Evolutionary conservation across 371 early-diverging fungal species (phyloP).

Genomic region (Umbelopsis sp.): DNA sequence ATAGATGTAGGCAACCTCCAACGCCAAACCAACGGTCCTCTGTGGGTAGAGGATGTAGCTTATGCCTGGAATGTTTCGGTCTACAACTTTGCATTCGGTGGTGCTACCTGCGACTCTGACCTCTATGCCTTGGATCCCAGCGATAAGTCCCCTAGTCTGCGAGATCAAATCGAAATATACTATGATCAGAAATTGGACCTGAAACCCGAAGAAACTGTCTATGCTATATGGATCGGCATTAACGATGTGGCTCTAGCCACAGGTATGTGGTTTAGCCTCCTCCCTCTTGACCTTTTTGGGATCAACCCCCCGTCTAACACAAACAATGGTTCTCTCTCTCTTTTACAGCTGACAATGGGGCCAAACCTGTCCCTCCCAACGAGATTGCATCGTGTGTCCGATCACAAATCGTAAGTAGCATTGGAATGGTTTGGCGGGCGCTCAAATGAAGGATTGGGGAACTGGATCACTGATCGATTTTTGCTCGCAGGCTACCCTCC

Average conservation of each 20-base stretch:
- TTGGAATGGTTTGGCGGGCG: background rate
- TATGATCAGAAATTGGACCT: conserved; percentile 38
- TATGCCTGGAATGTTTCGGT: conserved; percentile 47
- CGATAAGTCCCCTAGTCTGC: conserved; percentile 39
- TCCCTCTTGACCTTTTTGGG: background rate
- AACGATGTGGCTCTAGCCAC: conserved; percentile 33
- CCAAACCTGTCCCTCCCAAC: conserved; percentile 19
- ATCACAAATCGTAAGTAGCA: conserved; percentile 35
- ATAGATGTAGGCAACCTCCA: conserved; percentile 44
- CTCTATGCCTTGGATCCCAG: conserved; percentile 32
- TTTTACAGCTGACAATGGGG: conserved; percentile 21
- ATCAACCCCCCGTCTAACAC: background rate
- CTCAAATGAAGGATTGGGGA: background rate
- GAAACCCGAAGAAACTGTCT: conserved; percentile 41
- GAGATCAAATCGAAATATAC: conserved; percentile 50
- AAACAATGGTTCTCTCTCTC: background rate
- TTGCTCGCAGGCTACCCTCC: conserved; percentile 36
- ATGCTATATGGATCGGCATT: conserved; percentile 47
- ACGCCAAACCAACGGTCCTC: conserved; percentile 48
- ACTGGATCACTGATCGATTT: no score
- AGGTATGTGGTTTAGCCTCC: conserved; percentile 10
- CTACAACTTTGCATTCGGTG: conserved; percentile 49
- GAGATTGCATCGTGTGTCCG: conserved; percentile 39
- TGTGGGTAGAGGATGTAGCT: conserved; percentile 50
- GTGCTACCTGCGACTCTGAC: conserved; percentile 40